Base-by-base conservation (phyloP, 805 yeast genomes). In the Saccharomycopsis selenospora region DNA sequence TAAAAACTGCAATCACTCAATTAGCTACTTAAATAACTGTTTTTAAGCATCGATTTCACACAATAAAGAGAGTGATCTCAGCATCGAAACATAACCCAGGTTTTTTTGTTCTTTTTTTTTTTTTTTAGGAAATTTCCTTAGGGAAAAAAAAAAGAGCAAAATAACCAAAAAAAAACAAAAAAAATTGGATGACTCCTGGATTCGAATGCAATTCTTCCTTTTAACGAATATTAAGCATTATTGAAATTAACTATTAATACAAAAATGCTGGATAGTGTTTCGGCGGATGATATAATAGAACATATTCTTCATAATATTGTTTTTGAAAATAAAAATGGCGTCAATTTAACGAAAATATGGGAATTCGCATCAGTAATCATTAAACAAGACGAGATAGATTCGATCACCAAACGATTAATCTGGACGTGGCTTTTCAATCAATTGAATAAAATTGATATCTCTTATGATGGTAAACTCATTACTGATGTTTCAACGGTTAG, bases 391-490 rank as follows among this genome's bases (percentile, higher is more conserved):
- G 20, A 17, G n/a, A 17, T 10, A 14, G 10, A 33, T 33, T 14
- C 10, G 20, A 14, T 33, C 20, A 20, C 38, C 6, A 33, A 14
- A 14, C 10, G 38, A 14, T 33, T 33, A 20, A 20, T 33, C 6
- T 33, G 38, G 38, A 20, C 18, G 5, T 33, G 38, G 38, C 38
- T 33, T 10, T 33, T 33, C 38, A 33, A 33, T 20, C 38, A 33
- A 20, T 20, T 10, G 18, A 20, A 33, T 14, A 33, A 33, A 14
- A 10, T 33, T 14, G 17, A 17, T 5, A 33, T 33, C 38, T 20
- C 6, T 20, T 5, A 33, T 14, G 18, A 33, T 20, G 38, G 38
- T 6, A 20, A 6, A 4, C 18, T 20, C 17, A 20, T 33, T 7
- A 5, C 10, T 4, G n/a, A 17, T 33, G 20, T 20, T 5, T 33